These are phyloP conservation scores for Yamadazyma trypodendri DNA, from an alignment of 1,139 yeast genomes.

Conservation along the genomic window DNA sequence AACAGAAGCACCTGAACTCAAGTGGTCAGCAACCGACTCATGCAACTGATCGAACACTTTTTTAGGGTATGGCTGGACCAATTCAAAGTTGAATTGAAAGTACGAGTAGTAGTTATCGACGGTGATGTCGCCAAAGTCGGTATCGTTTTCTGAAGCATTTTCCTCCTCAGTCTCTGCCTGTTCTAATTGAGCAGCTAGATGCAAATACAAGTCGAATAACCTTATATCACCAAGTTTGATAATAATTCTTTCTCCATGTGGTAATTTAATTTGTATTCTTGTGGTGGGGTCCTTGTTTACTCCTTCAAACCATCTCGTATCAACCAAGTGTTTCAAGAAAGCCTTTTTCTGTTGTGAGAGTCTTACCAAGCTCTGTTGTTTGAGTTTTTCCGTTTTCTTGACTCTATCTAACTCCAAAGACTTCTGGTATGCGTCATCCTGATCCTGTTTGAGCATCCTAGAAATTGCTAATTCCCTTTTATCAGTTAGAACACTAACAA, in stretches of 20 bases:
- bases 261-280: conserved; percentile 38
- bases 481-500: conserved; percentile 50
- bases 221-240: conserved; percentile 44
- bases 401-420: conserved; percentile 47
- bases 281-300: conserved; percentile 9
- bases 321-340: conserved; percentile 15
- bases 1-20: conserved; percentile 40
- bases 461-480: conserved; percentile 53
- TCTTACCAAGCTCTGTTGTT: conserved; percentile 15
- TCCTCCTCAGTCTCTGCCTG: conserved; percentile 10
- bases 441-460: conserved; percentile 51
- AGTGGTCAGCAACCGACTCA: conserved; percentile 24
- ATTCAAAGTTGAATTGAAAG: conserved; percentile 36
- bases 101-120: conserved; percentile 18
- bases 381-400: conserved; percentile 33
- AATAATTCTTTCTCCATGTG: conserved; percentile 61
- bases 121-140: conserved; percentile 8
- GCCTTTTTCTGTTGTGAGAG: conserved; percentile 11
- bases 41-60: conserved; percentile 25
- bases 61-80: conserved; percentile 47
- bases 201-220: conserved; percentile 63
- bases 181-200: conserved; percentile 49
- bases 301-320: conserved; percentile 15
- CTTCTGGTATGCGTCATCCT: conserved; percentile 54
- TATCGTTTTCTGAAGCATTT: conserved; percentile 12